A percentile compares a stretch with the other conserved stretches of the same genome.
phyloP scores from a whole-genome alignment of 2,329 filamentous ascomycete genomes.

The Beauveria sp. region DNA sequence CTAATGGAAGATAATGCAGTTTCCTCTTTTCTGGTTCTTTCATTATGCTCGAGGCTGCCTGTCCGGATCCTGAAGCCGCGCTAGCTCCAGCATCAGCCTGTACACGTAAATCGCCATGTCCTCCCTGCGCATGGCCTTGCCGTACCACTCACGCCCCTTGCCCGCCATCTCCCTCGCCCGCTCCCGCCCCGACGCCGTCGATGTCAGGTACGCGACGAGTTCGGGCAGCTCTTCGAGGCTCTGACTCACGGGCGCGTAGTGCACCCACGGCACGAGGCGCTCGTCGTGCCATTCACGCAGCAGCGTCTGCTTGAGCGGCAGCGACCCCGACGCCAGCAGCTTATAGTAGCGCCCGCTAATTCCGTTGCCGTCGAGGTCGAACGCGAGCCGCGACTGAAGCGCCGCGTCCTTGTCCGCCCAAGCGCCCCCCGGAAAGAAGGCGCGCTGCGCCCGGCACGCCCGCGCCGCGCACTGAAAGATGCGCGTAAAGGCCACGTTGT shows the following conservation, averaged over 20 bases:
- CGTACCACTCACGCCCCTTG: constrained; percentile 46
- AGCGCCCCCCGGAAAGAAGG: constrained; percentile 22
- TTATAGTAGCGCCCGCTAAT: constrained; percentile 46
- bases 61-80: constrained; percentile 30
- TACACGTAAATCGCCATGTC: constrained; percentile 56
- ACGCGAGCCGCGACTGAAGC: constrained; percentile 31
- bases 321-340: constrained; percentile 38
- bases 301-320: constrained; percentile 44
- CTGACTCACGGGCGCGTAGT: constrained; percentile 46
- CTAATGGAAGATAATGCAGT: background rate
- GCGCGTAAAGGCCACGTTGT: constrained; percentile 36
- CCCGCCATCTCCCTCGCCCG: constrained; percentile 45
- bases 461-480: constrained; percentile 36
- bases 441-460: constrained; percentile 28
- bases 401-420: constrained; percentile 29
- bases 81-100: constrained; percentile 51
- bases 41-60: background rate
- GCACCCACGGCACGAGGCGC: constrained; percentile 46
- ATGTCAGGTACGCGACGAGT: constrained; percentile 37
- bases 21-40: background rate
- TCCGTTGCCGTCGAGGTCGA: constrained; percentile 50
- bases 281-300: constrained; percentile 53
- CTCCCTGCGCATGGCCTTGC: constrained; percentile 43
- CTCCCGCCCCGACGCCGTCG: constrained; percentile 36
- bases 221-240: constrained; percentile 45